These are phyloP conservation scores for Turritis glabra DNA, from an alignment of 345 rosid species.

Conservation along the genomic window DNA sequence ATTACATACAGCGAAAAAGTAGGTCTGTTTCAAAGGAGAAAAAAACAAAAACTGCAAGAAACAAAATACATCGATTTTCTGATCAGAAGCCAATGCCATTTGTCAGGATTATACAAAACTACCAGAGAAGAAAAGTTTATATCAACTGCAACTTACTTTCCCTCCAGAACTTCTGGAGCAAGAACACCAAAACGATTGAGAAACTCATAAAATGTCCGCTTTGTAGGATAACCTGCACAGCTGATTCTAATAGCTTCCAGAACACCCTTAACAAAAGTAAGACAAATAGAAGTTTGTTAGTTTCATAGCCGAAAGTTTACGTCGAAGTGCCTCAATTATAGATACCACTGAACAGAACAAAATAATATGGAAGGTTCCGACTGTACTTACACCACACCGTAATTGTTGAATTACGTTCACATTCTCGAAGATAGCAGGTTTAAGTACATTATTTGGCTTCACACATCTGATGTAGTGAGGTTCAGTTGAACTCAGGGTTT, in stretches of 20 bases:
- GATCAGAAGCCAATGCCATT: slow-evolving; percentile 11
- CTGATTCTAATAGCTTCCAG: slow-evolving; percentile 99
- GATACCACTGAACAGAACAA: neutral
- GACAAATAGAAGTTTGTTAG: slow-evolving; percentile 6
- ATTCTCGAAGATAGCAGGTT: slow-evolving; percentile 96
- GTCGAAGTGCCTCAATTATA: slow-evolving; percentile 2
- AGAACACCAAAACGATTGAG: slow-evolving; percentile 97
- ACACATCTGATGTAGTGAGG: slow-evolving; percentile 99
- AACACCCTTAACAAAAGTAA: slow-evolving; percentile 52
- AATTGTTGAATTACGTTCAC: slow-evolving; percentile 90
- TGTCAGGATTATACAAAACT: neutral
- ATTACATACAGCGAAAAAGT: slow-evolving; percentile 15
- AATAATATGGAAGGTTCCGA: neutral
- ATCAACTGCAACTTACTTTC: slow-evolving; percentile 55
- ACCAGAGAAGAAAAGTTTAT: neutral
- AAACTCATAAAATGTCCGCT: slow-evolving; percentile 92
- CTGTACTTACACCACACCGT: slow-evolving; percentile 93
- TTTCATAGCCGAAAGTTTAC: slow-evolving; percentile 3
- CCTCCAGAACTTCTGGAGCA: slow-evolving; percentile 94
- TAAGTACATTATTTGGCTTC: slow-evolving; percentile 97
- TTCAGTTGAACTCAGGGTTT: slow-evolving; percentile 89
- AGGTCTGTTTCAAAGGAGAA: neutral
- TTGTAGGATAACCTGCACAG: slow-evolving; percentile 99
- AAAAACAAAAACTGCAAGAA: slow-evolving; percentile 4
- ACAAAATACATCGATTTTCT: neutral